Conservation (phyloP, 345 rosid species). For the Turritis glabra region DNA sequence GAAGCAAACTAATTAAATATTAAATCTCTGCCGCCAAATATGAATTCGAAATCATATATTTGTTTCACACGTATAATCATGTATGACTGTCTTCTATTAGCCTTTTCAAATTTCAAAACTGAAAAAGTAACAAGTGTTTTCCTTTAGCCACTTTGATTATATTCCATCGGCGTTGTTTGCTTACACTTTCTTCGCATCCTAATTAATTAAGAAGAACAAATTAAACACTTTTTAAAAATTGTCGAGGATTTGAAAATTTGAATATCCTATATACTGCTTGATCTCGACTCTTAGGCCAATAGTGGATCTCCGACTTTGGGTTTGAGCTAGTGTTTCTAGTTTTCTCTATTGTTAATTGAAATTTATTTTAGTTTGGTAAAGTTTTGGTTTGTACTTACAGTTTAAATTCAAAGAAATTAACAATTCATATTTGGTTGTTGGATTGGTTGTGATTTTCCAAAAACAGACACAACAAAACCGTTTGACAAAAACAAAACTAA, state of each 20-base stretch:
- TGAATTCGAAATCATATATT: slow-evolving; percentile 33
- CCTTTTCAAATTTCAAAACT: slow-evolving; percentile 23
- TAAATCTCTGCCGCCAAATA: slow-evolving; percentile 35
- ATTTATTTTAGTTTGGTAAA: neutral
- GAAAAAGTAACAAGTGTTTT: slow-evolving; percentile 16
- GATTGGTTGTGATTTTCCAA: neutral
- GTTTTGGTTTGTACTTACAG: neutral
- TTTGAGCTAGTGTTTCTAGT: neutral
- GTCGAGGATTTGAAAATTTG: slow-evolving; percentile 13
- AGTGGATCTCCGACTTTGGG: neutral
- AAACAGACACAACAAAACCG: no score
- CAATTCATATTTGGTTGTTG: no score
- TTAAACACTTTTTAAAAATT: neutral
- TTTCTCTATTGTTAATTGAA: neutral
- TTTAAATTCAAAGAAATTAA: neutral
- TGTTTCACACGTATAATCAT: slow-evolving; percentile 30
- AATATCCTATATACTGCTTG: neutral
- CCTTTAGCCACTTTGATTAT: slow-evolving; percentile 24
- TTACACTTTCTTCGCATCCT: slow-evolving; percentile 19
- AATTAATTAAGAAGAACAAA: neutral
- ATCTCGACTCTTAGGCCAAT: neutral
- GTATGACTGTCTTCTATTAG: neutral
- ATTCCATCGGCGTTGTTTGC: slow-evolving; percentile 1
- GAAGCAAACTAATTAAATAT: slow-evolving; percentile 29
- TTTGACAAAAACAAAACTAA: no score